Evolutionary conservation across 768 basidiomycete genomes (phyloP), one percentile per base, ranked within the genome.

Genomic region (Macrolepiota fuliginosa): DNA sequence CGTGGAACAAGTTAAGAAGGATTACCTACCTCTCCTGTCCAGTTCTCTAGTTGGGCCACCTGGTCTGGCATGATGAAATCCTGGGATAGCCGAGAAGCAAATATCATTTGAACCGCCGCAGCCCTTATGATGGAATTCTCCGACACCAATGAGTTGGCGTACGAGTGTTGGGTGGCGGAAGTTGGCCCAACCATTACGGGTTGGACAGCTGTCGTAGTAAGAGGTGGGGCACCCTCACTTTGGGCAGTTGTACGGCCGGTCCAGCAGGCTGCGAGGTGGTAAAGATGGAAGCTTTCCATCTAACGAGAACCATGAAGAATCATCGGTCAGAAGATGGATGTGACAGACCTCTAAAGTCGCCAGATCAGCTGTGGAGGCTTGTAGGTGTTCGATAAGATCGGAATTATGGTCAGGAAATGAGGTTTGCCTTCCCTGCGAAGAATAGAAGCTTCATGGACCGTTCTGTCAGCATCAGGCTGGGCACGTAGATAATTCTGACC

Each of bases 281-380:
- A 84, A 52, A 93, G 73, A 74, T 91, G 91, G 71, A 90, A 90
- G 0, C 90, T 91, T 70, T 92, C 90, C 91, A 93, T 94, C 92
- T 93, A 62, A 37, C 24, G 35, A 45, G 32, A 49, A 57, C 27
- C 13, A 45, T 56, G 56, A 47, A 58, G 50, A 55, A 54, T 57
- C 54, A 13, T 51, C 29, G 19, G 13, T 50, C 51, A 50, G 17
- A 49, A 58, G 52, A 19, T 19, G 51, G 35, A 59, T 37, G 22
- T 9, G n/a, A 64, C 67, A 50, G n/a, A 89, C 91, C 82, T 93
- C 92, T 59, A 93, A 77, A 5, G 88, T 90, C 3, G 84, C 78
- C 49, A 91, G 72, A 55, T 85, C 82, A 47, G 75, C 71, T 47
- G 84, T 76, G n/a, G 76, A 72, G 32, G 71, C 68, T 66, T 81